Conservation (phyloP, 148 eudicot species). For the Talinum fruticosum region DNA sequence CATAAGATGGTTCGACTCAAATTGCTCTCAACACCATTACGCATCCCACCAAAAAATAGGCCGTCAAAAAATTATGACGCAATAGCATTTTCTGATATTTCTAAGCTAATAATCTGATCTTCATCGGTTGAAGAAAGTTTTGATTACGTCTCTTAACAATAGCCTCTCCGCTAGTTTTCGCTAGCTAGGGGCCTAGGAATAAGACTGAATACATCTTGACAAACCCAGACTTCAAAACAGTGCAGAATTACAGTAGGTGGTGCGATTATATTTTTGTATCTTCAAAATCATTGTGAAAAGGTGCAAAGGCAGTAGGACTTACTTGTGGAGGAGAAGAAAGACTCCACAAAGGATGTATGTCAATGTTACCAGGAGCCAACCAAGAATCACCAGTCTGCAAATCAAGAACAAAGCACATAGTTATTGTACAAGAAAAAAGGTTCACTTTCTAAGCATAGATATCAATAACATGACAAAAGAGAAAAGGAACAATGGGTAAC, state of each 20-base stretch:
- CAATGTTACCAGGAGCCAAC: conserved; percentile 76
- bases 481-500: conserved; percentile 15
- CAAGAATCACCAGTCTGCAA: conserved; percentile 39
- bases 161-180: neutral
- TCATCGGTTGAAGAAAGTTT: neutral
- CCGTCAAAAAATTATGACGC: neutral
- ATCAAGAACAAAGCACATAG: neutral
- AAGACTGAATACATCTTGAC: neutral
- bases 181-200: neutral
- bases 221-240: neutral
- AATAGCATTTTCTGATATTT: neutral
- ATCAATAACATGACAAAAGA: neutral
- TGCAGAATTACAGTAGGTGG: neutral
- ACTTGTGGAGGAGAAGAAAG: conserved; percentile 87
- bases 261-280: neutral
- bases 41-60: neutral
- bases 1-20: neutral
- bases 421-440: neutral
- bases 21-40: neutral
- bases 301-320: conserved; percentile 25
- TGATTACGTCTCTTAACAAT: neutral
- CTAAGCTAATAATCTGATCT: neutral
- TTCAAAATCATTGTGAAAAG: neutral
- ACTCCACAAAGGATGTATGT: conserved; percentile 75
- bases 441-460: neutral